A percentile compares a stretch with the other conserved stretches of the same genome.
These are phyloP conservation scores for Solanum ahanhuiri DNA, from an alignment of 257 asterid species.

Conservation along the genomic window DNA sequence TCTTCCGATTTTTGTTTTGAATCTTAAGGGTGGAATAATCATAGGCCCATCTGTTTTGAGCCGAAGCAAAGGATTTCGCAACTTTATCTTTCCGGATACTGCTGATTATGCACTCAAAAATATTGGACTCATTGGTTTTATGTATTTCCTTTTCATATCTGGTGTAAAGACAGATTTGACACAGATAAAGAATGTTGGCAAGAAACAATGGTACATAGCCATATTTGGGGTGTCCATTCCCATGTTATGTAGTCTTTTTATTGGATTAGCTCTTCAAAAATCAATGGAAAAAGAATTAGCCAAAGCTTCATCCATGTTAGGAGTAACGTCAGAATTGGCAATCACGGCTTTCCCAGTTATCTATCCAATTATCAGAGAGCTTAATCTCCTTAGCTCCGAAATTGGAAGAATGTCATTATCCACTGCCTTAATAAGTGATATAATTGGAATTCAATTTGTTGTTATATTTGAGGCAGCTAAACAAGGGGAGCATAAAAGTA, in stretches of 20 bases:
- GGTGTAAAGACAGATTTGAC: slow-evolving; percentile 55
- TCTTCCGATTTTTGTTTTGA: neutral
- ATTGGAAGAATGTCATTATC: slow-evolving; percentile 62
- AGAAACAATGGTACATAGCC: slow-evolving; percentile 52
- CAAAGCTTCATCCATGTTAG: slow-evolving; percentile 36
- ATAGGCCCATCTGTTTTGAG: slow-evolving; percentile 64
- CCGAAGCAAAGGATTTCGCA: slow-evolving; percentile 28
- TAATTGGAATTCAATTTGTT: slow-evolving; percentile 38
- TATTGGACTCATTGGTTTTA: slow-evolving; percentile 55
- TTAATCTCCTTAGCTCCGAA: slow-evolving; percentile 71
- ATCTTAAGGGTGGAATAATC: slow-evolving; percentile 58
- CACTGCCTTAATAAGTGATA: slow-evolving; percentile 38
- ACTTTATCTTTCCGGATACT: slow-evolving; percentile 34
- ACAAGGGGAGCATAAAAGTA: slow-evolving; percentile 32
- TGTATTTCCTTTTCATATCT: slow-evolving; percentile 64
- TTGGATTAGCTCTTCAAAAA: slow-evolving; percentile 21
- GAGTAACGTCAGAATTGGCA: slow-evolving; percentile 35
- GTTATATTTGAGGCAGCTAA: slow-evolving; percentile 44
- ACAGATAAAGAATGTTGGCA: slow-evolving; percentile 19
- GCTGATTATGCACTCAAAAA: slow-evolving; percentile 30
- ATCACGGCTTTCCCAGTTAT: slow-evolving; percentile 58
- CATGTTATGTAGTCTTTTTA: slow-evolving; percentile 2
- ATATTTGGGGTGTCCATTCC: slow-evolving; percentile 23
- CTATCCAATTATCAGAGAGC: slow-evolving; percentile 50
- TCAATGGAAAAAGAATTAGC: slow-evolving; percentile 19